Base-by-base conservation (phyloP, 768 basidiomycete genomes). In the Boletus huronensis region DNA sequence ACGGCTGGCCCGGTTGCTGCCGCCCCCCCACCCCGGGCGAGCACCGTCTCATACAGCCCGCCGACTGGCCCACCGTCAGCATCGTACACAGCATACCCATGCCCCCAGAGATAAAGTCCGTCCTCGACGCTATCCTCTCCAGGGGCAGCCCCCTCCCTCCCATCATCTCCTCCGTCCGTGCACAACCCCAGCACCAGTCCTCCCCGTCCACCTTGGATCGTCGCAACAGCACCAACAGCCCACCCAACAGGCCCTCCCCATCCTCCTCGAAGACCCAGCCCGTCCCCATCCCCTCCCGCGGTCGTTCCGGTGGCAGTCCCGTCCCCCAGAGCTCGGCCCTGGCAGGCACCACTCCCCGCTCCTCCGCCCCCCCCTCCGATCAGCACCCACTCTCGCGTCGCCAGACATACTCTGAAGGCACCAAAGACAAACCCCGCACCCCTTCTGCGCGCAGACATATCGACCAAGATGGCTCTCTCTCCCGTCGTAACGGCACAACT, bases 1-100 rank as follows among this genome's bases (percentile, higher is more conserved):
- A 80, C 32, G 90, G 90, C 21, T 93, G 89, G 88, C 91, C 91
- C 39, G 90, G 90, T 36, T 93, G 90, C 75, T 93, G 90, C 76
- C 84, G 89, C n/a, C 75, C 89, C 0, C 90, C 90, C 2, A 72
- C 71, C 28, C 61, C 75, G 17, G 73, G 66, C 51, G 90, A 93
- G 69, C 77, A 80, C 61, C 77, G 79, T 58, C 67, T 79, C 59
- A 84, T 93, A 53, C 82, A 79, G 21, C 78, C 83, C 48, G 84
- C 85, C 3, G 90, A 91, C 69, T 93, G 90, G 90, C 82, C 78
- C 60, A 81, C 88, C 29, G 88, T 93, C 68, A 86, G 82, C 70
- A 77, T 80, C 57, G 82, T 91, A 11, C 87, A 92, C 64, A 79
- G 81, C 55, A 75, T 91, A 51, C 78, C 85, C 50, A 89, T 91